Evolutionary conservation across 352 stramenopile species (phyloP), one percentile per base, ranked within the genome.

Genomic region (Blastocystis sp.): DNA sequence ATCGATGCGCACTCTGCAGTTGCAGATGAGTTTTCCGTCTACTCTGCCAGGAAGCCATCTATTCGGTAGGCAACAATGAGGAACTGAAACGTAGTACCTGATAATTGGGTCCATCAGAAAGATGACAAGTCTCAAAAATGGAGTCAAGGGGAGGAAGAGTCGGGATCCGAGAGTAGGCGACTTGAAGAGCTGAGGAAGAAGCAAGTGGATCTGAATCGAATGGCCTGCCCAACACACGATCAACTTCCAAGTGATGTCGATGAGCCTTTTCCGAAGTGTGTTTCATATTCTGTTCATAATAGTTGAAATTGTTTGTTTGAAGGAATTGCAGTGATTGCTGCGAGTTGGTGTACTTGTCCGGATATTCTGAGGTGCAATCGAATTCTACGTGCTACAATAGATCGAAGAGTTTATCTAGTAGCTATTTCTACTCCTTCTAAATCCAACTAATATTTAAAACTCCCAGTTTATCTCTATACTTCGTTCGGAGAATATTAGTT

Each of bases 21-120:
- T 77, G 20, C 73, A 84, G 50, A 84, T 84, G 73, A 84, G 73
- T 45, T 43, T 84, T 29, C 73, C 73, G 9, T 84, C 73, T 6
- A 84, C 73, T 11, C 56, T 84, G 0, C 73, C 73, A 9, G 73
- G 73, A 11, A 84, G 73, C 43, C 53, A 64, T 9, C n/a, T 84
- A 5, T 84, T 41, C 26, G 8, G 66, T 77, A 55, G 66, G 39
- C 39, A n/a, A 39, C 8, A 53, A 55, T 4, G 39, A 4, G 50
- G 6, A n/a, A 23, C n/a, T 55, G 23, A 53, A 34, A 45, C 20
- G 29, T 77, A 77, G 66, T 55, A 34, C 50, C 50, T 0, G 50
- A 59, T 3, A 59, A 59, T 3, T 59, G 50, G 50, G 20, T 59
- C 50, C 13, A 59, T 59, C 50, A n/a, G 20, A 59, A 59, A n/a